A percentile compares a stretch with the other conserved stretches of the same genome.
Evolutionary conservation across 768 basidiomycete genomes (phyloP).

Genomic region (Candolleomyces efflorescens): DNA sequence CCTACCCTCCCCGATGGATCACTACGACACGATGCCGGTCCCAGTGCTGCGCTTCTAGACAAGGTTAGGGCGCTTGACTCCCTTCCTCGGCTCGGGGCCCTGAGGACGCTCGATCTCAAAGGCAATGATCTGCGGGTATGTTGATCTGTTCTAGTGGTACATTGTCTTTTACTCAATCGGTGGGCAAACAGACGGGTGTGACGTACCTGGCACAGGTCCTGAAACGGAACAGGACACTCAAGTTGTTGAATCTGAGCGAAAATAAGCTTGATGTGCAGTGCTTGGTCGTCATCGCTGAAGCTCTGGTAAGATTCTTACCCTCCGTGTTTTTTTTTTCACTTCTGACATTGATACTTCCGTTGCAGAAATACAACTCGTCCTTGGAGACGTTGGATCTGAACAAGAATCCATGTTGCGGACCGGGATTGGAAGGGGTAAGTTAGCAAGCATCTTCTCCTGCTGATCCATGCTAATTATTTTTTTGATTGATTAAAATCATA

Average conservation of each 20-base stretch:
- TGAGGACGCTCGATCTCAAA: slow-evolving; percentile 86
- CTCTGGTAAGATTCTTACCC: slow-evolving; percentile 56
- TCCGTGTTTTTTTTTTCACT: neutral
- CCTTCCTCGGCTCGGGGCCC: slow-evolving; percentile 77
- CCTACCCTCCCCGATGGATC: slow-evolving; percentile 19
- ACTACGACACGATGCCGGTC: slow-evolving; percentile 37
- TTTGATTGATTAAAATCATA: slow-evolving; percentile 19
- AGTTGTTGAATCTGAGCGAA: slow-evolving; percentile 90
- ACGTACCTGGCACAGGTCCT: slow-evolving; percentile 91
- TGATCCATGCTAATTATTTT: too few species aligned
- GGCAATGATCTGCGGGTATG: slow-evolving; percentile 90
- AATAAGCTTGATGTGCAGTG: slow-evolving; percentile 88
- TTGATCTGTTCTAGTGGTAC: slow-evolving; percentile 9
- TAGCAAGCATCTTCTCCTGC: too few species aligned
- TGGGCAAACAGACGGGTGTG: slow-evolving; percentile 59
- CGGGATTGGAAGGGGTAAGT: slow-evolving; percentile 86
- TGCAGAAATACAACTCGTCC: slow-evolving; percentile 89
- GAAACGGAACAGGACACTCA: slow-evolving; percentile 92
- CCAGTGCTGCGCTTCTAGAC: slow-evolving; percentile 76
- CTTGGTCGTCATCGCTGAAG: slow-evolving; percentile 80
- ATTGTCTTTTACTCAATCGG: slow-evolving; percentile 6
- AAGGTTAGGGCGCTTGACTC: slow-evolving; percentile 89
- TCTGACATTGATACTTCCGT: neutral
- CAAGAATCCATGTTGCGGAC: slow-evolving; percentile 91
- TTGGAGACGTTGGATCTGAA: slow-evolving; percentile 93